phyloP scores from a whole-genome alignment of 2,329 filamentous ascomycete species.

The Pochonia chlamydosporia region DNA sequence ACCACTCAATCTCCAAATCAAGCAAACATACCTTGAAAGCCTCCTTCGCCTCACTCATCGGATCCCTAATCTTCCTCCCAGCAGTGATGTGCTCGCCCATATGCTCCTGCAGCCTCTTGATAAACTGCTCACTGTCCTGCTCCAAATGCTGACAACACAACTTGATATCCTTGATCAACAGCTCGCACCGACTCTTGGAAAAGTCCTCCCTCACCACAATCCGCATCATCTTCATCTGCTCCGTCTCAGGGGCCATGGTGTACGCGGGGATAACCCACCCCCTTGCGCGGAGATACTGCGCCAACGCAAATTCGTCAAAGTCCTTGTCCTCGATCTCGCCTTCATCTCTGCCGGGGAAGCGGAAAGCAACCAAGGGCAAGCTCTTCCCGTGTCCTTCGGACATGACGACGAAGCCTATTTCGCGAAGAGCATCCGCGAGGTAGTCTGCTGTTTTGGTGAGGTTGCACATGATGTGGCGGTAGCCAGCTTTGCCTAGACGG shows the following conservation, averaged over 20 bases:
- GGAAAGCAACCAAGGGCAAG: slow-evolving; percentile 85
- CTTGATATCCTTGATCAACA: slow-evolving; percentile 72
- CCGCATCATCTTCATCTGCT: slow-evolving; percentile 81
- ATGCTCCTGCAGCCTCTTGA: slow-evolving; percentile 35
- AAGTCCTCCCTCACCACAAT: slow-evolving; percentile 94
- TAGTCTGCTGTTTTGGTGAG: slow-evolving; percentile 87
- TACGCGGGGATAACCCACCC: slow-evolving; percentile 95
- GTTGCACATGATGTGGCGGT: slow-evolving; percentile 90
- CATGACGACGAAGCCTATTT: slow-evolving; percentile 82
- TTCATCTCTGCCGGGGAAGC: slow-evolving; percentile 55
- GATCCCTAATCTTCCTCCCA: slow-evolving; percentile 37
- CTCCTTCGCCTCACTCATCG: slow-evolving; percentile 44
- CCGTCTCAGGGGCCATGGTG: slow-evolving; percentile 88
- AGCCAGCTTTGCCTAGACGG: slow-evolving; percentile 86
- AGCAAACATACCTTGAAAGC: slow-evolving; percentile 42
- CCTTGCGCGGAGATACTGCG: slow-evolving; percentile 78
- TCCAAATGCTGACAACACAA: slow-evolving; percentile 66
- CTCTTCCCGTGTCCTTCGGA: slow-evolving; percentile 71
- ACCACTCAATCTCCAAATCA: neutral
- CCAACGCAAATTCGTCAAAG: slow-evolving; percentile 72
- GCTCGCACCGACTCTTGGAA: slow-evolving; percentile 72
- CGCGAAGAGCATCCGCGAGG: slow-evolving; percentile 65
- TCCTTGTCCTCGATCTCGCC: slow-evolving; percentile 43
- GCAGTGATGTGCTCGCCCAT: neutral
- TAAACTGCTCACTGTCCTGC: slow-evolving; percentile 59